Conservation (phyloP, 768 basidiomycete genomes). For the Imleria badia region DNA sequence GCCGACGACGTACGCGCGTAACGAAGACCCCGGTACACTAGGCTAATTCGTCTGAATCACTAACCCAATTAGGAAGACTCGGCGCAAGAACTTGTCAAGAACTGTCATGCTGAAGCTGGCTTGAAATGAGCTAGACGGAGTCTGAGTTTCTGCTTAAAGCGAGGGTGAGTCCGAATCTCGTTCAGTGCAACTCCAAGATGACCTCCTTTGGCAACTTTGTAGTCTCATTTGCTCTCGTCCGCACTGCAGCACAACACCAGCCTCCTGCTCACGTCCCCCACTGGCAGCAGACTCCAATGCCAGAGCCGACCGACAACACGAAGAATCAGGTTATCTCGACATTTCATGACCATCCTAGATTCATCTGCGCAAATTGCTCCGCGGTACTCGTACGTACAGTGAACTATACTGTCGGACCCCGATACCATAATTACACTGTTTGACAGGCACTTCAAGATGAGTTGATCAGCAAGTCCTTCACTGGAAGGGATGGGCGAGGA, state of each 20-base stretch:
- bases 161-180: slow-evolving; percentile 7
- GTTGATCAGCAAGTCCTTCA: slow-evolving; percentile 81
- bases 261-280: not conserved
- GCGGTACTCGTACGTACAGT: slow-evolving; percentile 59
- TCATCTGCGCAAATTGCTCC: slow-evolving; percentile 67
- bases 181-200: slow-evolving; percentile 11
- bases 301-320: slow-evolving; percentile 40
- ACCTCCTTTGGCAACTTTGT: slow-evolving; percentile 22
- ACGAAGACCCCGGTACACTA: no score
- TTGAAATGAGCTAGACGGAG: not conserved
- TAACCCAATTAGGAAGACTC: slow-evolving; percentile 14
- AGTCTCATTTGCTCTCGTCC: slow-evolving; percentile 15
- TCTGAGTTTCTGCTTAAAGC: not conserved
- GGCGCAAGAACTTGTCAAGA: not conserved
- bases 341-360: slow-evolving; percentile 66
- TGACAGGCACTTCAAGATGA: slow-evolving; percentile 77
- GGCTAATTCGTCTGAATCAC: not conserved
- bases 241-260: not conserved
- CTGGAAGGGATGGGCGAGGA: slow-evolving; percentile 78
- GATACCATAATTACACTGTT: not conserved
- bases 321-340: slow-evolving; percentile 57
- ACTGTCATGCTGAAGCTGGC: not conserved
- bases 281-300: slow-evolving; percentile 14
- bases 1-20: not conserved
- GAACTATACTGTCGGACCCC: not conserved